phyloP scores from a whole-genome alignment of 2,329 filamentous ascomycete genomes.

The Colletotrichum tabaci region DNA sequence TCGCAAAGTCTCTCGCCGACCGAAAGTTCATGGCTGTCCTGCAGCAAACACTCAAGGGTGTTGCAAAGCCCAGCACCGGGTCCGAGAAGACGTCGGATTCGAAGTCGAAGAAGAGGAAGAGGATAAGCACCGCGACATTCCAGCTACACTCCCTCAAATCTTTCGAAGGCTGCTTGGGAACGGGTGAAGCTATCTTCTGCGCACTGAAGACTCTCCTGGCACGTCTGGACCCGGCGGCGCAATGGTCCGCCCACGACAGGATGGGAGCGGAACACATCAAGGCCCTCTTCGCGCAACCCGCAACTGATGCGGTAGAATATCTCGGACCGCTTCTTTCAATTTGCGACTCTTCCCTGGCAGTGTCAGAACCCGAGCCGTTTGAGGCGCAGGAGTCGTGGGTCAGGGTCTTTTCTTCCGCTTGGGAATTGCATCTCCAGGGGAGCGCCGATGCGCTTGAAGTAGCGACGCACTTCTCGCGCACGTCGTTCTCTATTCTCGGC shows the following conservation, averaged over 20 bases:
- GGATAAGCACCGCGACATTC: conserved; percentile 54
- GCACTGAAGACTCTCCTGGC: conserved; percentile 63
- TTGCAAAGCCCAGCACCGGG: conserved; percentile 55
- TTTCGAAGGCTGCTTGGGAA: conserved; percentile 58
- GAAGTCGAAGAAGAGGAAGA: conserved; percentile 63
- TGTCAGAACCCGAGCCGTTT: conserved; percentile 49
- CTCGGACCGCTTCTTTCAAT: conserved; percentile 62
- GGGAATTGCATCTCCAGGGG: conserved; percentile 69
- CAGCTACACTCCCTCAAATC: conserved; percentile 58
- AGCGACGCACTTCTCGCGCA: conserved; percentile 61
- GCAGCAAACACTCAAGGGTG: conserved; percentile 75
- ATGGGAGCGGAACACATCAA: conserved; percentile 73
- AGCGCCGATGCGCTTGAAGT: conserved; percentile 64
- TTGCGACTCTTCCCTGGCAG: conserved; percentile 58
- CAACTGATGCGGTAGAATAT: conserved; percentile 62
- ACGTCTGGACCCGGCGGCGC: conserved; percentile 56
- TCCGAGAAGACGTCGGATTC: conserved; percentile 43
- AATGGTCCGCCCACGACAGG: conserved; percentile 57
- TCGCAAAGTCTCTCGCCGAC: conserved; percentile 80
- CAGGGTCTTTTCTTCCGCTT: conserved; percentile 60
- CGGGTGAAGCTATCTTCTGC: conserved; percentile 64
- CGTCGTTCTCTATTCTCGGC: conserved; percentile 57
- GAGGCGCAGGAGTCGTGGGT: conserved; percentile 64
- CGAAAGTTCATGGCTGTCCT: conserved; percentile 77
- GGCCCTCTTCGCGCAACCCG: conserved; percentile 68